phyloP scores from a whole-genome alignment of 148 eudicot species.

The Silene uniflora region DNA sequence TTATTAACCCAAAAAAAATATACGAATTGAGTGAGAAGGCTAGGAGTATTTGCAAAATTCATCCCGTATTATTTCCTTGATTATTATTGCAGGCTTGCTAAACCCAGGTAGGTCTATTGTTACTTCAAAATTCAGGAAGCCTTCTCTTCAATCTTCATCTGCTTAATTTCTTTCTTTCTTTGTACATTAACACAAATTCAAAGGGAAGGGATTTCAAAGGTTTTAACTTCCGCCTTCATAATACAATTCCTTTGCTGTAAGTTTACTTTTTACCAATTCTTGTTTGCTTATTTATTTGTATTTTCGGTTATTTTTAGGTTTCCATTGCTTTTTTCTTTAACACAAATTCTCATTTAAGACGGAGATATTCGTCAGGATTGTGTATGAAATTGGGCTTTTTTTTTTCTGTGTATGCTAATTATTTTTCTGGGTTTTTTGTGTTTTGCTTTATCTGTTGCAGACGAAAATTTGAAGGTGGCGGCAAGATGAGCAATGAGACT shows the following conservation, averaged over 20 bases:
- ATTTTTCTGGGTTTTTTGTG: background rate
- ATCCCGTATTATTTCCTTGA: too few relatives aligned
- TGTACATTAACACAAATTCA: too few relatives aligned
- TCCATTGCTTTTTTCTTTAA: background rate
- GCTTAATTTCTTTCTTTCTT: too few relatives aligned
- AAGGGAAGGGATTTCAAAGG: background rate
- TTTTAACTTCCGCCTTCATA: background rate
- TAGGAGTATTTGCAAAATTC: too few relatives aligned
- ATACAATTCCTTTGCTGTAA: background rate
- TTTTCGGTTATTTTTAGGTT: background rate
- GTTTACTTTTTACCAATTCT: background rate
- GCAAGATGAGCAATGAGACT: constrained; percentile 64
- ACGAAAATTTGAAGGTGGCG: constrained; percentile 25
- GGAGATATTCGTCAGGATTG: background rate
- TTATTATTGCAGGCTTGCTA: too few relatives aligned
- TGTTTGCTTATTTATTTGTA: background rate
- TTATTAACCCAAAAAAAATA: too few relatives aligned
- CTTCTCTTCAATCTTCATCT: too few relatives aligned
- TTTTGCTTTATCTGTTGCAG: background rate
- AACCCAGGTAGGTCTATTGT: too few relatives aligned
- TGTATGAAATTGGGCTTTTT: background rate
- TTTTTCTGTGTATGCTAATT: background rate
- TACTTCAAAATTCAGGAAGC: too few relatives aligned
- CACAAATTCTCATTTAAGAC: background rate
- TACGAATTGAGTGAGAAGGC: too few relatives aligned